Evolutionary conservation across 331 rosid species (phyloP).

Genomic region (Rhamnella rubrinervis): DNA sequence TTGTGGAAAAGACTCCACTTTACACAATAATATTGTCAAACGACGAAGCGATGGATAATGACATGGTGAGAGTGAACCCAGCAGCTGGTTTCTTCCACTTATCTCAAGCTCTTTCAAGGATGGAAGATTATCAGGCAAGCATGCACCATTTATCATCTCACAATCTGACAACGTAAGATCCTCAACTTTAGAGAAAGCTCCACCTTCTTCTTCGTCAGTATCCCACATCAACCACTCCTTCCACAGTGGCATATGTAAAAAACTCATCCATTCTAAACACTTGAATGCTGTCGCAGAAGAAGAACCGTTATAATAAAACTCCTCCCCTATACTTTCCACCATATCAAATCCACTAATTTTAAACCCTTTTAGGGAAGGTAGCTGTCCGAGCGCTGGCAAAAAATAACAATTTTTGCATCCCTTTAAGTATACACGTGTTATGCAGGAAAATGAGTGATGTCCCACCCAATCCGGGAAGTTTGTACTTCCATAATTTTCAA

Average conservation of each 20-base stretch:
- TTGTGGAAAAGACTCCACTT: too few species aligned
- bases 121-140: not conserved
- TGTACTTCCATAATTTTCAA: constrained; percentile 1
- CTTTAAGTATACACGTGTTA: not conserved
- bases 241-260: constrained; percentile 13
- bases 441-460: not conserved
- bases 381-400: constrained; percentile 6
- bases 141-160: constrained; percentile 3
- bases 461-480: constrained; percentile 14
- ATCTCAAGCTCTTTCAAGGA: too few species aligned
- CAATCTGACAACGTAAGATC: constrained; percentile 3
- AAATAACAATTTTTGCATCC: constrained; percentile 7
- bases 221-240: constrained; percentile 8
- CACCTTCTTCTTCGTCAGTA: not conserved
- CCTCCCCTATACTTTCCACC: not conserved
- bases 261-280: constrained; percentile 8
- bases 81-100: too few species aligned
- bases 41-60: not conserved
- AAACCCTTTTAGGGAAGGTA: not conserved
- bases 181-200: not conserved
- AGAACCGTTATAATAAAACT: not conserved
- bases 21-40: too few species aligned
- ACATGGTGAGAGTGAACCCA: too few species aligned
- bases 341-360: not conserved
- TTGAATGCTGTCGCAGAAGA: constrained; percentile 2